Conservation (phyloP, 225 moss, liverwort and hornwort genomes). For the Rhytidiadelphus loreus region DNA sequence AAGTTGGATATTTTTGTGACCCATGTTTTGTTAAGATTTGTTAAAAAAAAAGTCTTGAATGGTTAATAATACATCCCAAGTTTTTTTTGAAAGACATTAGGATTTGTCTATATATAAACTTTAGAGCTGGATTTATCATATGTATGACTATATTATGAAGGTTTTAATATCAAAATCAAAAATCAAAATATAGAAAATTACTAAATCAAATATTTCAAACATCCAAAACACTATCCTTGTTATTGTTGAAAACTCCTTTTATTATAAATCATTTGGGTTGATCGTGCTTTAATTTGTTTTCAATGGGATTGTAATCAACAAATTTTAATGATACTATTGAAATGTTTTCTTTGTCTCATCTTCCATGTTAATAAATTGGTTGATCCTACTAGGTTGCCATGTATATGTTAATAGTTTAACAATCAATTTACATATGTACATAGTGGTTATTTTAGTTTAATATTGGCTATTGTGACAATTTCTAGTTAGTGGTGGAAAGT, state of each 20-base stretch:
- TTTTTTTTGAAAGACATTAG: not conserved
- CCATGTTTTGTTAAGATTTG: not conserved
- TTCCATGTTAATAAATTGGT: not conserved
- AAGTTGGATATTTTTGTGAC: not conserved
- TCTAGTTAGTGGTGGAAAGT: not conserved
- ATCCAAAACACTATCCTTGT: not conserved
- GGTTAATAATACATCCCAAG: not conserved
- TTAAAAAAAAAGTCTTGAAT: not conserved
- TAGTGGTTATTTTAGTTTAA: not conserved
- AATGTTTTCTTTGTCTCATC: not conserved
- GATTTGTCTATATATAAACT: too few relatives aligned
- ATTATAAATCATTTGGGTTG: not conserved
- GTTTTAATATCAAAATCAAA: not conserved
- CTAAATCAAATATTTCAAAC: not conserved
- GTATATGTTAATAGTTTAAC: not conserved
- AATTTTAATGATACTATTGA: not conserved
- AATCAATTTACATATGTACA: not conserved
- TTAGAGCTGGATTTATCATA: too few relatives aligned
- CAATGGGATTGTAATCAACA: not conserved
- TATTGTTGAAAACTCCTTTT: rapidly evolving
- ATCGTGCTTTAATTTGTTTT: not conserved
- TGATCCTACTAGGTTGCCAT: not conserved
- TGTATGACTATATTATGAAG: too few relatives aligned
- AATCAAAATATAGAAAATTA: rapidly evolving
- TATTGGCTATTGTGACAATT: not conserved